phyloP scores from a whole-genome alignment of 768 basidiomycete genomes.

The Termitomyces sp. region DNA sequence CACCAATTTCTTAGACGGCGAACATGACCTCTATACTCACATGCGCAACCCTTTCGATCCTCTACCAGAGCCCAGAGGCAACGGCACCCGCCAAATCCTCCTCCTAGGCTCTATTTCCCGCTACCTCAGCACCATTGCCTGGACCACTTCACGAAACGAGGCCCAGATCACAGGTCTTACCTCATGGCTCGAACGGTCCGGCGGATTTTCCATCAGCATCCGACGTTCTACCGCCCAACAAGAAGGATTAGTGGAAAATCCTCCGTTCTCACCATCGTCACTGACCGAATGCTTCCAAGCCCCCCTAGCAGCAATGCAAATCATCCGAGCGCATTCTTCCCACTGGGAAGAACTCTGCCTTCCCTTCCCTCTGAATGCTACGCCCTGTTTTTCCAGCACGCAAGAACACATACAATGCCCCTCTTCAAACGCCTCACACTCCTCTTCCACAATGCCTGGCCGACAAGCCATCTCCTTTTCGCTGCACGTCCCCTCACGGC shows the following conservation, averaged over 20 bases:
- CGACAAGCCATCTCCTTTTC: neutral
- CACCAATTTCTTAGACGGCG: neutral
- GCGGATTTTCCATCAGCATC: constrained; percentile 2
- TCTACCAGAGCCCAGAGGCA: neutral
- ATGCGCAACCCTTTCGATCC: neutral
- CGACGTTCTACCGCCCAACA: neutral
- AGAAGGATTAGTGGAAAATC: neutral
- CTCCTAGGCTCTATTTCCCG: constrained; percentile 9
- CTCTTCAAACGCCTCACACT: constrained; percentile 5
- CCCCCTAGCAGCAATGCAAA: constrained; percentile 1
- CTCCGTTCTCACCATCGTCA: neutral
- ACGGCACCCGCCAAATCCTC: neutral
- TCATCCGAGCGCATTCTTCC: neutral
- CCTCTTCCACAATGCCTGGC: neutral
- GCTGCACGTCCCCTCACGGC: neutral
- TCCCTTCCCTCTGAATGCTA: constrained; percentile 3
- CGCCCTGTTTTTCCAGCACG: neutral
- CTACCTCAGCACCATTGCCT: constrained; percentile 2
- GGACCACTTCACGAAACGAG: constrained; percentile 1
- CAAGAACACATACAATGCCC: neutral
- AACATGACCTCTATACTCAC: neutral
- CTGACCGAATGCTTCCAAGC: neutral
- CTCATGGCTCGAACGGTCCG: constrained; percentile 8
- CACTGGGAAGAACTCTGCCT: constrained; percentile 10
- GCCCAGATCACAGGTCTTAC: neutral